phyloP scores from a whole-genome alignment of 495 filamentous ascomycete genomes.

The Platismatia glauca region DNA sequence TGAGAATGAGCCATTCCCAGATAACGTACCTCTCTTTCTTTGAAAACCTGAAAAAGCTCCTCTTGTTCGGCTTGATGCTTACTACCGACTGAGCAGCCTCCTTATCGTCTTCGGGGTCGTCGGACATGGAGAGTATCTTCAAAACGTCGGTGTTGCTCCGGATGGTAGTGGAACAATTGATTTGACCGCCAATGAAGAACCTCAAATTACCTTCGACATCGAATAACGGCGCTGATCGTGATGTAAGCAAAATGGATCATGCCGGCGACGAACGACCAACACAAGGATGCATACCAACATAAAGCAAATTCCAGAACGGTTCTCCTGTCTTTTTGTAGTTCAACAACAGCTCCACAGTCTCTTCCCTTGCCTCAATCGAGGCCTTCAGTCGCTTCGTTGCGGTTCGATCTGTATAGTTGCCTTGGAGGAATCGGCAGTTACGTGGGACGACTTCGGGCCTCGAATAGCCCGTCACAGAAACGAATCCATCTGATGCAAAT shows the following conservation, averaged over 20 bases:
- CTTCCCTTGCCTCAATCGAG: constrained; percentile 34
- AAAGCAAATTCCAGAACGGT: constrained; percentile 49
- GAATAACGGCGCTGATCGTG: constrained; percentile 35
- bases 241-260: background rate
- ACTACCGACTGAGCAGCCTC: constrained; percentile 14
- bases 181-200: constrained; percentile 47
- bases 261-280: background rate
- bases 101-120: constrained; percentile 23
- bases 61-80: constrained; percentile 14
- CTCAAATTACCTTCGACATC: constrained; percentile 34
- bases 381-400: constrained; percentile 34
- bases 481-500: constrained; percentile 43
- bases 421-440: constrained; percentile 46
- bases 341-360: constrained; percentile 43
- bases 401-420: constrained; percentile 35
- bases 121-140: constrained; percentile 34
- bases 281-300: constrained; percentile 27
- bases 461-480: constrained; percentile 39
- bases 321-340: constrained; percentile 45
- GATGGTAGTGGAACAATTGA: constrained; percentile 47
- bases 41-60: constrained; percentile 29
- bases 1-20: background rate
- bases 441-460: constrained; percentile 39
- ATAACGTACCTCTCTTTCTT: constrained; percentile 22
- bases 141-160: constrained; percentile 41